Evolutionary conservation across 164 flowering plant genomes (phyloP).

Genomic region (Vitis cinerea): DNA sequence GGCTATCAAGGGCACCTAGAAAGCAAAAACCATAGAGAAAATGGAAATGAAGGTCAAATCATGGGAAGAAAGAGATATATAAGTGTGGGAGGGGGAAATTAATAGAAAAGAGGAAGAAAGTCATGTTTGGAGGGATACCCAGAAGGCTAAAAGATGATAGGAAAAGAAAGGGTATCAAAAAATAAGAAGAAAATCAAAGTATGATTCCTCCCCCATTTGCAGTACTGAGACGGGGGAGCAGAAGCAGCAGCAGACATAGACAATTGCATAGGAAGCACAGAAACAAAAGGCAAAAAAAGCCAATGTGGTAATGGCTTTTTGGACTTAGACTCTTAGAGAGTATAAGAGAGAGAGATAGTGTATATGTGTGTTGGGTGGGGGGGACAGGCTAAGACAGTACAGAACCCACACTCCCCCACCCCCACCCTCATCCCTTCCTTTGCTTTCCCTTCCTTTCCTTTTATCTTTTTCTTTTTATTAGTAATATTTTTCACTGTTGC

Average conservation of each 20-base stretch:
- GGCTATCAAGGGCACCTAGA: conserved; percentile 14
- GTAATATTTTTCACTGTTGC: conserved; percentile 8
- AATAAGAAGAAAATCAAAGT: conserved; percentile 61
- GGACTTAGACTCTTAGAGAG: conserved; percentile 29
- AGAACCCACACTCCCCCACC: conserved; percentile 40
- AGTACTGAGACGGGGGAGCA: conserved; percentile 56
- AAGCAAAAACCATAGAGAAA: conserved; percentile 19
- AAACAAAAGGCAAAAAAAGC: conserved; percentile 49
- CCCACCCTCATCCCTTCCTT: conserved; percentile 5
- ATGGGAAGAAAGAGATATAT: conserved; percentile 19
- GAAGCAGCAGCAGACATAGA: conserved; percentile 54
- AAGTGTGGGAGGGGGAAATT: conserved; percentile 3
- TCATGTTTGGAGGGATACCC: conserved; percentile 14
- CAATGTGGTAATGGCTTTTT: conserved; percentile 42
- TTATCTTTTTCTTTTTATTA: conserved; percentile 11
- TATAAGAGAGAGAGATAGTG: conserved; percentile 20
- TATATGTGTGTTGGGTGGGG: conserved; percentile 35
- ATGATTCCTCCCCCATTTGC: conserved; percentile 67
- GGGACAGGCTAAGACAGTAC: conserved; percentile 57
- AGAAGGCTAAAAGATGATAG: conserved; percentile 21
- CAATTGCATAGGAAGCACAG: conserved; percentile 48
- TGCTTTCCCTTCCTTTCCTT: conserved; percentile 17
- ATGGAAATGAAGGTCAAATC: conserved; percentile 32
- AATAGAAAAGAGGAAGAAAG: conserved; percentile 26
- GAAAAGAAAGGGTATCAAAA: conserved; percentile 39